Conservation (phyloP, 495 filamentous ascomycete genomes). For the Xylaria cubensis region DNA sequence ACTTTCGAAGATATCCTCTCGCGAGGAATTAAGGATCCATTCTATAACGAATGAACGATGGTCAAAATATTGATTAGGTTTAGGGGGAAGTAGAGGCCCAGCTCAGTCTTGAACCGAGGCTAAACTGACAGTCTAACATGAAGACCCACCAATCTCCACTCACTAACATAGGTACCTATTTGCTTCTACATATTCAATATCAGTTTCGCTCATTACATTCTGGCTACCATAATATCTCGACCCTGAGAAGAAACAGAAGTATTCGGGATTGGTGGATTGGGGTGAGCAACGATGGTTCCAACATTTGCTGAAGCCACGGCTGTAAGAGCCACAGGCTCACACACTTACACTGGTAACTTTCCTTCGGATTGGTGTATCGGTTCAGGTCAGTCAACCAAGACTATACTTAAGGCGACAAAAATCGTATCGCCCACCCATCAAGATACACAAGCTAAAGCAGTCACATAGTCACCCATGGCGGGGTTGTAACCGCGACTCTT, state of each 20-base stretch:
- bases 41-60: background rate
- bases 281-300: slow-evolving; percentile 29
- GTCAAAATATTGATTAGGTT: background rate
- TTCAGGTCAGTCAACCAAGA: slow-evolving; percentile 53
- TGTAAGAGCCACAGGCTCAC: slow-evolving; percentile 58
- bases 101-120: background rate
- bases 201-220: background rate
- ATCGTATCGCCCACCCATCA: background rate
- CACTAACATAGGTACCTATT: background rate
- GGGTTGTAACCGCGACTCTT: slow-evolving; percentile 70
- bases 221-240: background rate
- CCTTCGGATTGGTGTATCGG: slow-evolving; percentile 76
- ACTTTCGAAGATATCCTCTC: background rate
- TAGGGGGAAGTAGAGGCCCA: background rate
- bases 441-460: slow-evolving; percentile 13
- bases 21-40: background rate
- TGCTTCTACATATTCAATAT: background rate
- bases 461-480: slow-evolving; percentile 75
- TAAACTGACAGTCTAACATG: background rate
- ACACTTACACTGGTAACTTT: slow-evolving; percentile 67
- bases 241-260: background rate
- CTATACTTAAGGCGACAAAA: background rate
- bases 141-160: background rate
- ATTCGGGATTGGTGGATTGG: background rate
- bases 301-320: slow-evolving; percentile 66